Conservation (phyloP, 306 rosid genomes). For the Cicer arietinum region DNA sequence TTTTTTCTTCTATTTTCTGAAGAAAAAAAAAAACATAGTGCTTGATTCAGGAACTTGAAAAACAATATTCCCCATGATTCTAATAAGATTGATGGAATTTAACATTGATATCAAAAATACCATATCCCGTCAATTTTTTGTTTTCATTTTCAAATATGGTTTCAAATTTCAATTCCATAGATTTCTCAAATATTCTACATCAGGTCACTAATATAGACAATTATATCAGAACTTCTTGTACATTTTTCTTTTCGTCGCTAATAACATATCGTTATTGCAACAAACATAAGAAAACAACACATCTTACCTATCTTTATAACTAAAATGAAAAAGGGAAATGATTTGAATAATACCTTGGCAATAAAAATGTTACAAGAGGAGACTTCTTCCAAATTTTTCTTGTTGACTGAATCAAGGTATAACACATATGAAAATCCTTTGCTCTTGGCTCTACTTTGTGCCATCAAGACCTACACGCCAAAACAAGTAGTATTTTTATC, state of each 20-base stretch:
- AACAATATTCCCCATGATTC: constrained; percentile 30
- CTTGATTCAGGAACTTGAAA: background rate
- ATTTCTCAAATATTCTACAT: constrained; percentile 31
- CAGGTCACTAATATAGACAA: constrained; percentile 9
- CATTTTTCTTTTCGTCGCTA: background rate
- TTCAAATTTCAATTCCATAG: constrained; percentile 19
- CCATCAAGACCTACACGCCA: constrained; percentile 70
- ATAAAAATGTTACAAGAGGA: too few relatives aligned
- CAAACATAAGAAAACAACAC: background rate
- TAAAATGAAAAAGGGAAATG: too few relatives aligned
- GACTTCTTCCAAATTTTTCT: constrained; percentile 39
- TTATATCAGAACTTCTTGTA: background rate
- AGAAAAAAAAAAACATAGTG: background rate
- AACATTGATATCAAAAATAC: constrained; percentile 22
- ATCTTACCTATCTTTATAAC: constrained; percentile 45
- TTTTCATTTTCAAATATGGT: constrained; percentile 27
- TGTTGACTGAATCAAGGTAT: constrained; percentile 70
- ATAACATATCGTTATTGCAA: background rate
- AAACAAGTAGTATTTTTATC: background rate
- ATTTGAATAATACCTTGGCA: too few relatives aligned
- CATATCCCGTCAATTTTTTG: background rate
- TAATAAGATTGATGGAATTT: constrained; percentile 32
- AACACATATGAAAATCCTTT: constrained; percentile 87
- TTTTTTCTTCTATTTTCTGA: constrained; percentile 93
- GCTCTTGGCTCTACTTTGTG: constrained; percentile 68